Conservation (phyloP, 2,329 filamentous ascomycete genomes). For the Mariannaea elegans region DNA sequence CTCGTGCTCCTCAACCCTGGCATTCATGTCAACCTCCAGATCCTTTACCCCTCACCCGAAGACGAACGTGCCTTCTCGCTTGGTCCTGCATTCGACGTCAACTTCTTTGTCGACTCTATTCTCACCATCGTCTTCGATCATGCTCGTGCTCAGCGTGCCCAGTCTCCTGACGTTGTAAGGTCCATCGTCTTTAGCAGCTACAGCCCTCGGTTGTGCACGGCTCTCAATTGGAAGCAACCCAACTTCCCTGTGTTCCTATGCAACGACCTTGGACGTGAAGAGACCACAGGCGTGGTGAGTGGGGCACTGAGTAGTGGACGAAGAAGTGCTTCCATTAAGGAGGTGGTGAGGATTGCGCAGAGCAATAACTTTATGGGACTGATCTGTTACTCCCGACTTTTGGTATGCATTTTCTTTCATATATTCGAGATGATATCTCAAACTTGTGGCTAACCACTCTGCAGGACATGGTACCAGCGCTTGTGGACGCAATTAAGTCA, state of each 20-base stretch:
- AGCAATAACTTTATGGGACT: slow-evolving; percentile 99
- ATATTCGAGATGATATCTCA: background rate
- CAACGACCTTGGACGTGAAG: slow-evolving; percentile 83
- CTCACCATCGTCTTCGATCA: slow-evolving; percentile 91
- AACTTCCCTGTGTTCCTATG: slow-evolving; percentile 97
- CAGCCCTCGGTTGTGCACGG: slow-evolving; percentile 88
- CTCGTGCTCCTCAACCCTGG: slow-evolving; percentile 77
- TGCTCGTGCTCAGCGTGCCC: slow-evolving; percentile 73
- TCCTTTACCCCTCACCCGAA: slow-evolving; percentile 81
- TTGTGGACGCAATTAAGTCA: slow-evolving; percentile 93
- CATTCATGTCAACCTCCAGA: slow-evolving; percentile 91
- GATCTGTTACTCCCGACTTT: slow-evolving; percentile 84
- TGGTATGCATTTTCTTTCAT: slow-evolving; percentile 66
- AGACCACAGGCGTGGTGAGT: slow-evolving; percentile 49
- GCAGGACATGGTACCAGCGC: slow-evolving; percentile 89
- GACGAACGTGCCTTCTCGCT: slow-evolving; percentile 78
- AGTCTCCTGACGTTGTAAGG: slow-evolving; percentile 74
- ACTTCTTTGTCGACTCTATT: slow-evolving; percentile 84
- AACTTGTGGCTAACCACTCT: background rate
- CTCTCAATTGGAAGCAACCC: slow-evolving; percentile 98
- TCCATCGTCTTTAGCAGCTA: slow-evolving; percentile 96
- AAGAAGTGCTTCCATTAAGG: slow-evolving; percentile 87
- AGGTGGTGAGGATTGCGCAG: slow-evolving; percentile 90
- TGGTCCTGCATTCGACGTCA: slow-evolving; percentile 82
- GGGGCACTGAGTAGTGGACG: slow-evolving; percentile 68